Conservation (phyloP, 1,284 basidiomycete genomes). For the Jaminaea rosea region DNA sequence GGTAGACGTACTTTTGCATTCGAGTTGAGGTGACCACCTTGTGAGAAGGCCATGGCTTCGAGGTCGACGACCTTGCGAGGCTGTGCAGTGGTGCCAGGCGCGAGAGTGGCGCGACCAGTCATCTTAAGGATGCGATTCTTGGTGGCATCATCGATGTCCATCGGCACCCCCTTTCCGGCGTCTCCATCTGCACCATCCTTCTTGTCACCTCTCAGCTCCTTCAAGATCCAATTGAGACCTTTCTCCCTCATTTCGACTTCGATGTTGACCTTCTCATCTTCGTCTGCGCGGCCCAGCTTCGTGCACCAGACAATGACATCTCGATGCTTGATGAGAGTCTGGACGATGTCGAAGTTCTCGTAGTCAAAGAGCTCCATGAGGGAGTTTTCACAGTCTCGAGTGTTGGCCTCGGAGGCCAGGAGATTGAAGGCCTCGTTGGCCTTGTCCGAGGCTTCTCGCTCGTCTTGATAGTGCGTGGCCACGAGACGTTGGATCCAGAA, state of each 20-base stretch:
- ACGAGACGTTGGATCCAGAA: slow-evolving; percentile 98
- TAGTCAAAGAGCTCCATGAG: slow-evolving; percentile 97
- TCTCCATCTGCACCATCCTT: slow-evolving; percentile 51
- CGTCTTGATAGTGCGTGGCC: slow-evolving; percentile 80
- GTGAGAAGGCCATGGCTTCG: slow-evolving; percentile 87
- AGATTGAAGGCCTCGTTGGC: slow-evolving; percentile 75
- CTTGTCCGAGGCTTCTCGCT: slow-evolving; percentile 86
- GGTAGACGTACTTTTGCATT: slow-evolving; percentile 98
- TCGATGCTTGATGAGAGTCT: slow-evolving; percentile 85
- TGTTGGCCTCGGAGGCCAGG: slow-evolving; percentile 71
- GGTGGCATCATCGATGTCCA: slow-evolving; percentile 65
- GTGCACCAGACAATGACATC: slow-evolving; percentile 98
- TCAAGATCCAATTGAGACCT: slow-evolving; percentile 88
- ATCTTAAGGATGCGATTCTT: slow-evolving; percentile 50
- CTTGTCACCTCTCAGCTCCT: slow-evolving; percentile 56
- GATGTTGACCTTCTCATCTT: slow-evolving; percentile 81
- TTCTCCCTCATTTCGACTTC: slow-evolving; percentile 98
- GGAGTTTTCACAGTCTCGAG: slow-evolving; percentile 91
- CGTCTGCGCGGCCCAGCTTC: slow-evolving; percentile 79
- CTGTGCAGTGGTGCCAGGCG: slow-evolving; percentile 70
- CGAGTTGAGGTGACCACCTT: slow-evolving; percentile 93
- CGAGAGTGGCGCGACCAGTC: slow-evolving; percentile 77
- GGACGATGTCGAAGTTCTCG: slow-evolving; percentile 77
- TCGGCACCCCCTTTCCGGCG: too few species aligned
- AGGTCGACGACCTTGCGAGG: slow-evolving; percentile 82